Conservation (phyloP, 148 eudicot species). For the Selenicereus undatus region DNA sequence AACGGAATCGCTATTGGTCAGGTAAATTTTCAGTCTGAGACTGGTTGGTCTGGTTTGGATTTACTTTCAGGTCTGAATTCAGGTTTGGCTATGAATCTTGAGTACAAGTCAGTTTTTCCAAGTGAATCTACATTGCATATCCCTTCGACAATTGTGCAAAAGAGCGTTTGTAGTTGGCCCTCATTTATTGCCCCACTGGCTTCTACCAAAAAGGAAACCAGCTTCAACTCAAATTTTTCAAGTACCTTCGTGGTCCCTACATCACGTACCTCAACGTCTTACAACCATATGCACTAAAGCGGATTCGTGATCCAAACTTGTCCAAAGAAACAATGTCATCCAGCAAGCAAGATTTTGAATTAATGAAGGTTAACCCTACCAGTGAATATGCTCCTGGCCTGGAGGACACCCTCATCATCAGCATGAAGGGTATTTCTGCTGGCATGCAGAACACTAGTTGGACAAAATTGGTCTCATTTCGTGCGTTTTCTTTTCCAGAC, state of each 20-base stretch:
- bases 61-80: neutral
- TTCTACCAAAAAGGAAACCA: neutral
- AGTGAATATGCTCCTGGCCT: slow-evolving; percentile 89
- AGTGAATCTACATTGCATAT: neutral
- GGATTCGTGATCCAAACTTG: slow-evolving; percentile 68
- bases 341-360: slow-evolving; percentile 69
- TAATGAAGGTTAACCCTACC: slow-evolving; percentile 76
- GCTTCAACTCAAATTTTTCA: neutral
- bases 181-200: neutral
- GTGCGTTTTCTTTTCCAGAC: neutral
- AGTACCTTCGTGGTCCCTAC: too few species aligned
- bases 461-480: neutral
- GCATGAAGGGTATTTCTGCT: slow-evolving; percentile 96
- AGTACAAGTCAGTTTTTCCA: neutral
- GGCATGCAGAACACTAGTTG: slow-evolving; percentile 91
- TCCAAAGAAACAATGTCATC: slow-evolving; percentile 62
- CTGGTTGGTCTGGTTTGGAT: neutral
- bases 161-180: neutral
- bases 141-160: neutral
- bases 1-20: neutral
- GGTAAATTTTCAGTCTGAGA: neutral
- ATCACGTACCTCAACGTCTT: slow-evolving; percentile 67
- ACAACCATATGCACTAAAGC: slow-evolving; percentile 75
- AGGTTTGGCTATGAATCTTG: neutral
- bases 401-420: slow-evolving; percentile 86